Evolutionary conservation across 176 grass and related monocot species (phyloP).

Genomic region (Aegilops umbellulata): DNA sequence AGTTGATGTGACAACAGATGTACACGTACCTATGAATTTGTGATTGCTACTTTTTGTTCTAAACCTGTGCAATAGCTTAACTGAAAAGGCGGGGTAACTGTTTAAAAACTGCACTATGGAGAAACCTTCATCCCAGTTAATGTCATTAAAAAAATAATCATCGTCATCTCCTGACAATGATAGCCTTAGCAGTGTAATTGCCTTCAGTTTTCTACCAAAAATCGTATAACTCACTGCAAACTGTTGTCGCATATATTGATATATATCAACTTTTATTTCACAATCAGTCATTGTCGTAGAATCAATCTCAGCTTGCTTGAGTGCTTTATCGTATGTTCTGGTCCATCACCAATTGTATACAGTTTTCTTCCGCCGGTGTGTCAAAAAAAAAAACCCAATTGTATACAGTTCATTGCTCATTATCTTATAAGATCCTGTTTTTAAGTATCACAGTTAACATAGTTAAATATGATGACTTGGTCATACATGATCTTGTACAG

Average conservation of each 20-base stretch:
- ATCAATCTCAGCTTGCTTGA: conserved; percentile 10
- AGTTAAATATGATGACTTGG: not conserved
- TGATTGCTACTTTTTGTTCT: not conserved
- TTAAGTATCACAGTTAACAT: not conserved
- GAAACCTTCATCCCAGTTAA: not conserved
- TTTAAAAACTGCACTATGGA: not conserved
- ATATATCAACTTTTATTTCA: not conserved
- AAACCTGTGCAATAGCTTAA: conserved; percentile 14
- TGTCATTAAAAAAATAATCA: not conserved
- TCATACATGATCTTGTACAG: not conserved
- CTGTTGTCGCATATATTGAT: not conserved
- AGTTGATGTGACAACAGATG: not conserved
- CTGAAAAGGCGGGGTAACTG: not conserved
- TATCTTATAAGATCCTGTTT: not conserved
- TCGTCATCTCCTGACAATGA: not conserved
- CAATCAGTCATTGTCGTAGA: not conserved
- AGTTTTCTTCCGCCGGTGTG: no score
- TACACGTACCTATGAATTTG: not conserved
- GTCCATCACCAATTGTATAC: not conserved
- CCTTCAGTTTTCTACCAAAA: not conserved
- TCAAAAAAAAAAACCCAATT: no score
- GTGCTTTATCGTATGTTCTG: not conserved
- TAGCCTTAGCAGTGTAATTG: not conserved
- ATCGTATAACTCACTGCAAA: conserved; percentile 7
- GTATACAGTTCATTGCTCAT: conserved; percentile 4